Evolutionary conservation across 1,284 basidiomycete species (phyloP).

Genomic region (Apiotrichum veenhuisii): DNA sequence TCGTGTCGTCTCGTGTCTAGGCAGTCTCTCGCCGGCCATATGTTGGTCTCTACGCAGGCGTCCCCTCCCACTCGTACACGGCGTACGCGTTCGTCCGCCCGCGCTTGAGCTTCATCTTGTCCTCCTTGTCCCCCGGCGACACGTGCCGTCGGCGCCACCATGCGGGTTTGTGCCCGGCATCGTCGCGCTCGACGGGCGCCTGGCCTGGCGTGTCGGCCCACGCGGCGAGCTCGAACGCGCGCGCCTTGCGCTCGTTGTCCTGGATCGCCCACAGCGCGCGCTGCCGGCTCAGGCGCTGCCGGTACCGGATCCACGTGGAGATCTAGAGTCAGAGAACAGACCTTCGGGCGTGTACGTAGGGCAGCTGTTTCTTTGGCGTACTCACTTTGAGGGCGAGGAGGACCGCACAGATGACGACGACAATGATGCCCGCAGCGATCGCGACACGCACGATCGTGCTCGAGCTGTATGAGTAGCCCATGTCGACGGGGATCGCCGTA

Average conservation of each 20-base stretch:
- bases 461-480: constrained; percentile 31
- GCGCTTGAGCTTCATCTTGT: constrained; percentile 29
- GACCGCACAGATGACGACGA: constrained; percentile 33
- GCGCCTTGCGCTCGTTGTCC: constrained; percentile 35
- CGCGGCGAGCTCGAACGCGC: constrained; percentile 44
- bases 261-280: constrained; percentile 23
- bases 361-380: no score
- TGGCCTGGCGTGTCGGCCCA: constrained; percentile 41
- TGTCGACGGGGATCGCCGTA: constrained; percentile 4
- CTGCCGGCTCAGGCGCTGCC: constrained; percentile 35
- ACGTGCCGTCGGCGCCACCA: constrained; percentile 17
- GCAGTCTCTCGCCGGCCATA: no score
- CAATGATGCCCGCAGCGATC: constrained; percentile 43
- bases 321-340: constrained; percentile 31
- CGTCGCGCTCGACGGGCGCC: constrained; percentile 24
- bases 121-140: constrained; percentile 1
- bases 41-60: constrained; percentile 21
- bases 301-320: constrained; percentile 36
- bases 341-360: no score
- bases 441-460: constrained; percentile 42
- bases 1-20: no score
- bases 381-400: constrained; percentile 42
- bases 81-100: constrained; percentile 43
- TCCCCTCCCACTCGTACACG: constrained; percentile 47
- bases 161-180: not conserved